A percentile compares a stretch with the other conserved stretches of the same genome.
These are phyloP conservation scores for Jacaranda mimosifolia DNA, from an alignment of 257 asterid genomes.

Conservation along the genomic window DNA sequence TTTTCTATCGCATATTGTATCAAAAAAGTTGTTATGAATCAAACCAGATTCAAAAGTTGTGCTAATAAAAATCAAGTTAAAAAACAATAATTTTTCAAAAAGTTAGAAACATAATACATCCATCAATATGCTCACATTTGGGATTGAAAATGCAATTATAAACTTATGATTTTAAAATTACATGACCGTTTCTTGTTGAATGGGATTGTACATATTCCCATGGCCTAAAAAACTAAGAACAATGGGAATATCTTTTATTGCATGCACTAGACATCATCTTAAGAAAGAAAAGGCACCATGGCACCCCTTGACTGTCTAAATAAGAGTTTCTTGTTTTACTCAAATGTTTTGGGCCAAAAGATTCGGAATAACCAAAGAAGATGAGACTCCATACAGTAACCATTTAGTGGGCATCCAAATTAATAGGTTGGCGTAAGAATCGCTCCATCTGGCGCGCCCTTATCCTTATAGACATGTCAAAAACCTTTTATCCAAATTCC, in stretches of 20 bases:
- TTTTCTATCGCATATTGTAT: no score
- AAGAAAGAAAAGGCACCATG: background rate
- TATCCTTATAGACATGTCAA: slow-evolving; percentile 93
- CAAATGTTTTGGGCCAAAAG: slow-evolving; percentile 8
- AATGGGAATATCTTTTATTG: slow-evolving; percentile 23
- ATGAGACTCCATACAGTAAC: background rate
- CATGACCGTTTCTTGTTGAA: background rate
- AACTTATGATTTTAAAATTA: background rate
- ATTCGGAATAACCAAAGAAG: slow-evolving; percentile 9
- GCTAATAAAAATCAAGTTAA: no score
- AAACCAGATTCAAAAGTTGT: no score
- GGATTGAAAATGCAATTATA: background rate
- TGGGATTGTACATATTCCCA: background rate
- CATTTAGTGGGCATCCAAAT: slow-evolving; percentile 47
- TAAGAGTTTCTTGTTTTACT: slow-evolving; percentile 1
- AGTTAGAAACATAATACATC: no score
- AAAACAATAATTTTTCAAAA: no score
- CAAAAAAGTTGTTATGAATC: no score
- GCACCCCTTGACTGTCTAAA: slow-evolving; percentile 16
- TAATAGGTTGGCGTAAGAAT: slow-evolving; percentile 85
- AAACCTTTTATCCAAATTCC: slow-evolving; percentile 78
- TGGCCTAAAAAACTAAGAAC: slow-evolving; percentile 3
- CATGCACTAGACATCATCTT: slow-evolving; percentile 15
- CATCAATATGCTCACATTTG: no score
- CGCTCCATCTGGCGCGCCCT: slow-evolving; percentile 99